Conservation (phyloP, 495 filamentous ascomycete genomes). For the Amorphotheca resinae region DNA sequence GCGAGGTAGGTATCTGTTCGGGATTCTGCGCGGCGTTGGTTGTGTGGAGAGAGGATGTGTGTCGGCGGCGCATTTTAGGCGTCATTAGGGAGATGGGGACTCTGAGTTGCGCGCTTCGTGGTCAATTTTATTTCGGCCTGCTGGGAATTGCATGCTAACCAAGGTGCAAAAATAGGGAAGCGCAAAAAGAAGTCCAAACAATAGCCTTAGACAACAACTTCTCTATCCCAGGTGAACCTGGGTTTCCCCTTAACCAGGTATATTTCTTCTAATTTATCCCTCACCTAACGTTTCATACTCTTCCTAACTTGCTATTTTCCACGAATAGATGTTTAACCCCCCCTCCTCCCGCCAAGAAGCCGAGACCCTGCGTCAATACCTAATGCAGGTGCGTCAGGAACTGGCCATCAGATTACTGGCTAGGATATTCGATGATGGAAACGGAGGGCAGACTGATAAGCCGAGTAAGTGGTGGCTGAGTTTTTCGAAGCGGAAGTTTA, state of each 20-base stretch:
- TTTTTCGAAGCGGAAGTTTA: slow-evolving; percentile 97
- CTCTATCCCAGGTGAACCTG: slow-evolving; percentile 85
- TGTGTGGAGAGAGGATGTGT: not conserved
- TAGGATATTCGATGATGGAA: slow-evolving; percentile 76
- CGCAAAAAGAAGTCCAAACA: slow-evolving; percentile 42
- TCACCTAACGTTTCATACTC: not conserved
- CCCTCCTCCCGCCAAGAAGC: slow-evolving; percentile 79
- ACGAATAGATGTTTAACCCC: slow-evolving; percentile 42
- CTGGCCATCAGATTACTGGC: slow-evolving; percentile 67
- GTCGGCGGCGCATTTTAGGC: no score
- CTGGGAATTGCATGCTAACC: no score
- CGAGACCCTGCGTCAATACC: slow-evolving; percentile 73
- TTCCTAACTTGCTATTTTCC: slow-evolving; percentile 1
- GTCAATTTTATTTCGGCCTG: no score
- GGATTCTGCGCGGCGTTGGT: not conserved
- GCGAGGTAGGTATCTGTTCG: slow-evolving; percentile 25
- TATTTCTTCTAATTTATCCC: not conserved
- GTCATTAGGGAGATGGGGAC: no score
- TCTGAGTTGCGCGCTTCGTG: no score
- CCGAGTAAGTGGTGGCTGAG: slow-evolving; percentile 99
- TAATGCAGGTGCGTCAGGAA: slow-evolving; percentile 87
- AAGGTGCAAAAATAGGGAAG: slow-evolving; percentile 26
- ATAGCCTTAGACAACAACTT: slow-evolving; percentile 77
- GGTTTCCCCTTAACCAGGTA: slow-evolving; percentile 84
- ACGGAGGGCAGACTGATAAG: slow-evolving; percentile 26